Evolutionary conservation across 306 rosid species (phyloP), one percentile per base, ranked within the genome.

Genomic region (Hippophae tibetana): DNA sequence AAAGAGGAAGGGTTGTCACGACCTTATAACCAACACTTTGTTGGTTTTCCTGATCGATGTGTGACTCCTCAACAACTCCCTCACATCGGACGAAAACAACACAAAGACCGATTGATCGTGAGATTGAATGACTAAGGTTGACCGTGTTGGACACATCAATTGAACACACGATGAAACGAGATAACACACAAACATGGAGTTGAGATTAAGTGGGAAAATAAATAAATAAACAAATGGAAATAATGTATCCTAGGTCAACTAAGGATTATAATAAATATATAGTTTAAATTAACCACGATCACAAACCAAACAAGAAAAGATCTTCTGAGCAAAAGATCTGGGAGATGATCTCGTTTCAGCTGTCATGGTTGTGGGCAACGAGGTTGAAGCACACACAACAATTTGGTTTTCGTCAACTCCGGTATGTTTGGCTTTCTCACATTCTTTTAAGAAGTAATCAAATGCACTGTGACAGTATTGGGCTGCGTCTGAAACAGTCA

Each of bases 271-370:
- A 31, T 18, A 18, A 18, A 18, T 18, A 18, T 31, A 31, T 31
- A 31, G 38, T 31, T 31, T 31, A 31, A 31, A 31, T 31, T 31
- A 31, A 31, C 38, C 38, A 31, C 38, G 38, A 65, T 80, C 74
- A 63, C 89, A 84, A n/a, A 80, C 43, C 18, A 84, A 67, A 49
- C 95, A 87, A 18, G 79, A 71, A 45, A 78, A 63, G 7, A 84
- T 9, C 68, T 76, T 84, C 2, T 59, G 72, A 26, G 52, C 56
- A 42, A 87, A 60, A 7, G 53, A 77, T 52, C 72, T 77, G 42
- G 73, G 13, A 1, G 60, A 13, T n/a, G 64, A 1, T 10, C 4
- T 31, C 13, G 53, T 9, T 9, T 27, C 41, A 8, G 61, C 10
- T 9, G 46, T 8, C 1, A 0, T 31, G 38, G 38, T 31, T 31